Evolutionary conservation across 129 eudicot genomes (phyloP).

Genomic region (Silybum marianum): DNA sequence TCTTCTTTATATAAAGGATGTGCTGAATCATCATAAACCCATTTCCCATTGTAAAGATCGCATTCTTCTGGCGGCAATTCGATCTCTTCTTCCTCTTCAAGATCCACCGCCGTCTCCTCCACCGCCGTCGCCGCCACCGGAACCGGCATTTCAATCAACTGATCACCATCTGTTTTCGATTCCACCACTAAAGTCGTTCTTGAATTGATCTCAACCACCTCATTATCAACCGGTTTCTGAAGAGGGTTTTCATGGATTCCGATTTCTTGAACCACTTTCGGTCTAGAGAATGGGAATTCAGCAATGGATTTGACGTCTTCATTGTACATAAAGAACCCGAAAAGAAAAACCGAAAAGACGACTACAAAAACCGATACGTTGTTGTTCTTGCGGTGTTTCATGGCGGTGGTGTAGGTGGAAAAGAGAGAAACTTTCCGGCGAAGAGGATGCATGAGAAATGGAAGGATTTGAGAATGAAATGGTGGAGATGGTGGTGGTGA

Average conservation of each 20-base stretch:
- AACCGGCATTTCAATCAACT: slow-evolving; percentile 46
- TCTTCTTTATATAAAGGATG: slow-evolving; percentile 86
- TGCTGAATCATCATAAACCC: slow-evolving; percentile 81
- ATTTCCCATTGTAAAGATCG: slow-evolving; percentile 70
- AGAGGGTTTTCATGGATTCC: not conserved
- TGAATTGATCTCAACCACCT: slow-evolving; percentile 39
- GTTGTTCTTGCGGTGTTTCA: slow-evolving; percentile 70
- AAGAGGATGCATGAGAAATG: slow-evolving; percentile 55
- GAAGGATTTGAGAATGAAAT: slow-evolving; percentile 16
- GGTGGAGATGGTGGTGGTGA: slow-evolving; percentile 26
- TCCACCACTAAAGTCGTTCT: slow-evolving; percentile 52
- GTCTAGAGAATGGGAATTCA: slow-evolving; percentile 70
- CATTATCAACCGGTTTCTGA: not conserved
- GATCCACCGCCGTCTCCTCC: slow-evolving; percentile 42
- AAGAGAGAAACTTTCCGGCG: slow-evolving; percentile 68
- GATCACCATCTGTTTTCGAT: slow-evolving; percentile 39
- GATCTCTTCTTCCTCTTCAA: slow-evolving; percentile 66
- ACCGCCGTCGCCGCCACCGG: slow-evolving; percentile 19
- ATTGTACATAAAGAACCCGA: slow-evolving; percentile 87
- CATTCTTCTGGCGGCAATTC: slow-evolving; percentile 82
- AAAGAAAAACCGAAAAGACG: slow-evolving; percentile 71
- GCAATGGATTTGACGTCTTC: slow-evolving; percentile 92
- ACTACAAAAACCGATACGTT: slow-evolving; percentile 66
- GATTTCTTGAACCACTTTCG: slow-evolving; percentile 25
- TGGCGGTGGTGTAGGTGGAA: slow-evolving; percentile 44